Base-by-base conservation (phyloP, 352 stramenopile species). In the Thalassiosira allenii region DNA sequence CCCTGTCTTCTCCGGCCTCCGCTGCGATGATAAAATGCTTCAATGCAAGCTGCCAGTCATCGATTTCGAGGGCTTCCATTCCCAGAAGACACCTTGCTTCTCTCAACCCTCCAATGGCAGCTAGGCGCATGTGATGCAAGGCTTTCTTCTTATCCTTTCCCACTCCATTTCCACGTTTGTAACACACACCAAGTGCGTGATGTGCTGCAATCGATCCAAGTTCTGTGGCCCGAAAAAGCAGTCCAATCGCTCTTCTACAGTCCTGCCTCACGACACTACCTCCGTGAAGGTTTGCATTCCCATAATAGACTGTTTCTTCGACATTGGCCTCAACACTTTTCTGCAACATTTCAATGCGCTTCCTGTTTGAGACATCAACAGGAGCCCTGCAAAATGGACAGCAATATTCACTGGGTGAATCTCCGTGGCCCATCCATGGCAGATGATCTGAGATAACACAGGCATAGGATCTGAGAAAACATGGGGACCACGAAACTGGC, bases 1-100 rank as follows among this genome's bases (percentile, higher is more conserved):
- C 30, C 17, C 20, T 37, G 43, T 76, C 66, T 20, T 57, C 3
- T 49, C 67, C 67, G 1, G n/a, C 14, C 12, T 33, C 41, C 34
- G 67, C 67, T 12, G 67, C 67, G 40, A 69, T 58, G 2, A 70
- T 53, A 0, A 25, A 76, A 53, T 76, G 67, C 11, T 58, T 66
- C 32, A 70, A 30, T 5, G 54, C 54, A 9, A 22, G 40, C 4
- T 65, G 25, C 14, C 8, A 49, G 17, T 43, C 22, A 23, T 59
- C 25, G 20, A 12, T n/a, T 4, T 52, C 20, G 14, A 3, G 11
- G 6, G 23, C 47, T 0, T 0, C 17, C 20, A 0, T 6, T 3
- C 32, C 41, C 22, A 73, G 63, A 51, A 64, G 59, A 20, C 29
- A 41, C 20, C 63, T 54, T 1, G 44, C 23, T 0, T 23, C 22